phyloP scores from a whole-genome alignment of 306 rosid genomes.

The Cucurbita moschata region DNA sequence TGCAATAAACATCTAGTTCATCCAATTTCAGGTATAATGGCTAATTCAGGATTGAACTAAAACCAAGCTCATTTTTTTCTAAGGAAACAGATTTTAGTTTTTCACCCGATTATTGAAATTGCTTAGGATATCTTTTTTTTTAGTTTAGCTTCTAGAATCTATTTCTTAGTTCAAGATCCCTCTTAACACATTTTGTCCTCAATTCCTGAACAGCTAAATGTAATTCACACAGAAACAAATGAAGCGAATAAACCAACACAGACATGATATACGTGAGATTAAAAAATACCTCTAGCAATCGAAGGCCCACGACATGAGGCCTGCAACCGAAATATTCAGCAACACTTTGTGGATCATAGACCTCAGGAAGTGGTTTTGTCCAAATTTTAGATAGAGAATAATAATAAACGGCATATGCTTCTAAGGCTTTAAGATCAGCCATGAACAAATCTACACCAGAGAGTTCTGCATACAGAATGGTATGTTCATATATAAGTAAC shows the following conservation, averaged over 20 bases:
- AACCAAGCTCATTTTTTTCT: too few species aligned
- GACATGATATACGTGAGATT: not conserved
- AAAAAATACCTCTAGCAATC: constrained; percentile 63
- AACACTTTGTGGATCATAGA: constrained; percentile 56
- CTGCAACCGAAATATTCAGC: constrained; percentile 60
- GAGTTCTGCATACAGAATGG: constrained; percentile 31
- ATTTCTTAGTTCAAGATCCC: too few species aligned
- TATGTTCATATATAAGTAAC: not conserved
- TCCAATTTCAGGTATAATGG: not conserved
- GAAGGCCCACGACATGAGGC: constrained; percentile 71
- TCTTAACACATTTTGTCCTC: not conserved
- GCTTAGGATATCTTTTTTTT: too few species aligned
- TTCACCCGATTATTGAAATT: too few species aligned
- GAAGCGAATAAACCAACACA: not conserved
- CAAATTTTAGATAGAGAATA: constrained; percentile 53
- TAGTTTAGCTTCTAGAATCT: too few species aligned
- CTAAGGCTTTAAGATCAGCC: constrained; percentile 77
- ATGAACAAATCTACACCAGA: constrained; percentile 61
- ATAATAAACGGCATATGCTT: constrained; percentile 61
- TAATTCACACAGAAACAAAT: not conserved
- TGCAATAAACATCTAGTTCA: constrained; percentile 16
- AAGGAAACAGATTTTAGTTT: too few species aligned
- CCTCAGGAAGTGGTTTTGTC: constrained; percentile 91
- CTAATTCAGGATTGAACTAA: not conserved
- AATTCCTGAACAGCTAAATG: not conserved